Evolutionary conservation across 805 yeast genomes (phyloP).

Genomic region (Saturnispora diversa): DNA sequence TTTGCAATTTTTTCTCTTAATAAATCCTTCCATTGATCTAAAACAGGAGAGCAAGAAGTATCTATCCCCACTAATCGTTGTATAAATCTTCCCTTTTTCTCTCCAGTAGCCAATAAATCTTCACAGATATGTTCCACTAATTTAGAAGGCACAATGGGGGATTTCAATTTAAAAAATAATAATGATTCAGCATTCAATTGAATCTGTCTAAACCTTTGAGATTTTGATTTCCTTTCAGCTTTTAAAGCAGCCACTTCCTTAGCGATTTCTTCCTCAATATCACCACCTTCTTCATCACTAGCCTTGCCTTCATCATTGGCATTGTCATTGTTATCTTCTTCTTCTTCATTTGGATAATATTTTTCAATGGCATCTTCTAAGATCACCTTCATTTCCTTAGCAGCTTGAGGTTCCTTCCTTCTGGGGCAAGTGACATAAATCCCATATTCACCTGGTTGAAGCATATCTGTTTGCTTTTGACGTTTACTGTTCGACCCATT

Average conservation of each 20-base stretch:
- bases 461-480: conserved; percentile 38
- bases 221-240: conserved; percentile 18
- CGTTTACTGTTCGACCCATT: conserved; percentile 26
- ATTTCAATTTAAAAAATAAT: conserved; percentile 71
- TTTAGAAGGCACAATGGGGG: conserved; percentile 70
- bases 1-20: conserved; percentile 15
- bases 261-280: conserved; percentile 70
- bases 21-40: conserved; percentile 59
- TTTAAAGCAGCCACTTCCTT: conserved; percentile 62
- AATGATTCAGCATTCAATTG: conserved; percentile 75
- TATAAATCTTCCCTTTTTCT: conserved; percentile 60
- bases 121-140: conserved; percentile 59
- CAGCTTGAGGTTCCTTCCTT: conserved; percentile 67
- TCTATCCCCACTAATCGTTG: conserved; percentile 79
- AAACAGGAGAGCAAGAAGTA: conserved; percentile 60
- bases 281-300: conserved; percentile 36
- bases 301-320: conserved; percentile 13
- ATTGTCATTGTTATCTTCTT: conserved; percentile 4
- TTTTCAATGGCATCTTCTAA: conserved; percentile 48
- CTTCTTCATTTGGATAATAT: conserved; percentile 32
- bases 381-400: conserved; percentile 59
- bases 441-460: conserved; percentile 84
- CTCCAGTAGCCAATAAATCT: conserved; percentile 43
- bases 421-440: conserved; percentile 84
- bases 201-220: conserved; percentile 33